Evolutionary conservation across 495 filamentous ascomycete species (phyloP).

Genomic region (Podospora pseudoanserina): DNA sequence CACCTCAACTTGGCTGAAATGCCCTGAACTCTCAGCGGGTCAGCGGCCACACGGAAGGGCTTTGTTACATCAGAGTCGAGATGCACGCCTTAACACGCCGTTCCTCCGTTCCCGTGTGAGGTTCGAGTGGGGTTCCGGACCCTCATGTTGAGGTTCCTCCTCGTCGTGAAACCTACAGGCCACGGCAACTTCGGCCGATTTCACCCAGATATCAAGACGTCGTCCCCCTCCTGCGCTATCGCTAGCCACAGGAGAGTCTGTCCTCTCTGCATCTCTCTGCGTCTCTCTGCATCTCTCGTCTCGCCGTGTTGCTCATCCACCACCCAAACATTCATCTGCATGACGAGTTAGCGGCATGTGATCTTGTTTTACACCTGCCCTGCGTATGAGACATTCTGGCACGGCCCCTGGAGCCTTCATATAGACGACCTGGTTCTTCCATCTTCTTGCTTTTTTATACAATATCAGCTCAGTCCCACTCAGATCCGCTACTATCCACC

Average conservation of each 20-base stretch:
- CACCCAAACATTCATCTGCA: not conserved
- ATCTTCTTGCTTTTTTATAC: slow-evolving; percentile 5
- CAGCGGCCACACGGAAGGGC: slow-evolving; percentile 16
- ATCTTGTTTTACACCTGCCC: slow-evolving; percentile 5
- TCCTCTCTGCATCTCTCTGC: not conserved
- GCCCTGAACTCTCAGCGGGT: slow-evolving; percentile 13
- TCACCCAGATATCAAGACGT: not conserved
- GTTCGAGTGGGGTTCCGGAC: not conserved
- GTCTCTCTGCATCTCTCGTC: not conserved
- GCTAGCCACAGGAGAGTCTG: not conserved
- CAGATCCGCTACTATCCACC: not conserved
- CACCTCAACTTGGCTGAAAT: slow-evolving; percentile 21
- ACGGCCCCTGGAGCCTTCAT: not conserved
- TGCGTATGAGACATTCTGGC: slow-evolving; percentile 5
- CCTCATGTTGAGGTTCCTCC: not conserved
- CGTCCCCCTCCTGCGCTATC: not conserved
- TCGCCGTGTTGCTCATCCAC: not conserved
- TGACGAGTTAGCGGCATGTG: slow-evolving; percentile 12
- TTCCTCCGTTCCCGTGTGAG: not conserved
- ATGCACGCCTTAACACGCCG: not conserved
- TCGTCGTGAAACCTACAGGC: not conserved
- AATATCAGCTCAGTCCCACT: not conserved
- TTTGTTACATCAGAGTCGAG: not conserved
- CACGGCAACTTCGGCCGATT: not conserved
- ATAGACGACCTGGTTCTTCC: slow-evolving; percentile 2